These are phyloP conservation scores for Isabelozyma rhagii DNA, from an alignment of 805 yeast genomes.

Conservation along the genomic window DNA sequence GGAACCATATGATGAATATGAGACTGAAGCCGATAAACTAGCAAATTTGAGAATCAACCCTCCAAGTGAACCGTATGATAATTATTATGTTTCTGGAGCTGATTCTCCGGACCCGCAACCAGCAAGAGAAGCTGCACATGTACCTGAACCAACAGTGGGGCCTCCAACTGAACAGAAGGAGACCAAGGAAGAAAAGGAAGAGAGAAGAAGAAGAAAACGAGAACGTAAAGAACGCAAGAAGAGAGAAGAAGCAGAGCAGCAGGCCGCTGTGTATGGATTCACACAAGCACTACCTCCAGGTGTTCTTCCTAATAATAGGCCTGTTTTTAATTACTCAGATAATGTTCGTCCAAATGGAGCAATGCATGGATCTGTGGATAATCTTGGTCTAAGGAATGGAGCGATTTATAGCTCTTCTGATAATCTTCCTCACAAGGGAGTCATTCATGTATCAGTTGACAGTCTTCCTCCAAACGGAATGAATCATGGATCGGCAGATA, in stretches of 20 bases:
- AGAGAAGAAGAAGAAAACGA: slow-evolving; percentile 11
- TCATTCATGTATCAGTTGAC: too few species aligned
- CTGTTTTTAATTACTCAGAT: too few species aligned
- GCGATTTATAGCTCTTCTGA: too few species aligned
- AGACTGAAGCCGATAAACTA: slow-evolving; percentile 14
- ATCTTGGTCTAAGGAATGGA: too few species aligned
- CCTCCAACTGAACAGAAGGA: slow-evolving; percentile 5
- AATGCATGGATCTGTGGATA: too few species aligned
- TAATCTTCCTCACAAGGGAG: too few species aligned
- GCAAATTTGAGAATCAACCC: slow-evolving; percentile 4
- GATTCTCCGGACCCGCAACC: background rate
- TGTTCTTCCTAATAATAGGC: background rate
- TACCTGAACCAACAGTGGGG: background rate
- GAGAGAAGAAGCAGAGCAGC: slow-evolving; percentile 10
- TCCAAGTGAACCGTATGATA: slow-evolving; percentile 23
- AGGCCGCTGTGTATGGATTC: slow-evolving; percentile 1
- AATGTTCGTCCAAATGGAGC: too few species aligned
- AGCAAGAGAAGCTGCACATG: background rate
- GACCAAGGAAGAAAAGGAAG: slow-evolving; percentile 8
- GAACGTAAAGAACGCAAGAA: slow-evolving; percentile 15
- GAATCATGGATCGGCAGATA: too few species aligned
- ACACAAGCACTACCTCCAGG: slow-evolving; percentile 3
- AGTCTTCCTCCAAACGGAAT: too few species aligned
- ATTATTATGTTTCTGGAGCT: slow-evolving; percentile 18
- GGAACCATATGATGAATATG: slow-evolving; percentile 26